Base-by-base conservation (phyloP, 441 rosid genomes). In the Adansonia gregorii region DNA sequence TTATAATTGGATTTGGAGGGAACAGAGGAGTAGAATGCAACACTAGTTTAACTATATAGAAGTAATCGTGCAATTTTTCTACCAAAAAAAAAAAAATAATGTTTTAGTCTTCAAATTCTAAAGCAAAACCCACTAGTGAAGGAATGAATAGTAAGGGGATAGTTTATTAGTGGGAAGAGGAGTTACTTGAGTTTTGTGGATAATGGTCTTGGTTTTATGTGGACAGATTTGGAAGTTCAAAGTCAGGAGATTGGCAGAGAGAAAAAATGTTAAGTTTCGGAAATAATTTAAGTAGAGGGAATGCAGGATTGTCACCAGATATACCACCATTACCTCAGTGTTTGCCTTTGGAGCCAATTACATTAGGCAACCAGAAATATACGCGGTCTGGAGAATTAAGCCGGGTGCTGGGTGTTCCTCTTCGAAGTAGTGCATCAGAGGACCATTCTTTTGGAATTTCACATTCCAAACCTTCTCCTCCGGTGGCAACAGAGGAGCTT, bases 401-500 rank as follows among this genome's bases (percentile, higher is more conserved):
- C 74, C 88, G 91, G 76, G 89, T 83, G 69, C 83, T 91, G 48
- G 89, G 93, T 41, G 82, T 81, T 1, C 87, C 93, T 55, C 78
- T 82, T 75, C 88, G 89, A 69, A 82, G 78, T n/a, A 39, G 81
- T 54, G 77, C 87, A 4, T 80, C 86, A 1, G 92, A 88, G 70
- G 95, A 88, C 2, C 85, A 82, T 80, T 84, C 90, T 63, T 83
- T 85, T 75, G 92, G 88, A 69, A 82, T 78, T 82, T 72, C 86
- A 7, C 87, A 83, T 69, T 67, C 82, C 24, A 89, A 84, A 75
- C 83, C 82, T 76, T 17, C 89, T 67, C 85, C 89, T 75, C 87
- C 90, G 8, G 82, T 85, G 59, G 89, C 92, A n/a, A 80, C 86
- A 2, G 89, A 89, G 82, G 93, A 91, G 87, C 87, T 91, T 49